Evolutionary conservation across 192 early-diverging fungal species (phyloP).

Genomic region (Mortierella hygrophila): DNA sequence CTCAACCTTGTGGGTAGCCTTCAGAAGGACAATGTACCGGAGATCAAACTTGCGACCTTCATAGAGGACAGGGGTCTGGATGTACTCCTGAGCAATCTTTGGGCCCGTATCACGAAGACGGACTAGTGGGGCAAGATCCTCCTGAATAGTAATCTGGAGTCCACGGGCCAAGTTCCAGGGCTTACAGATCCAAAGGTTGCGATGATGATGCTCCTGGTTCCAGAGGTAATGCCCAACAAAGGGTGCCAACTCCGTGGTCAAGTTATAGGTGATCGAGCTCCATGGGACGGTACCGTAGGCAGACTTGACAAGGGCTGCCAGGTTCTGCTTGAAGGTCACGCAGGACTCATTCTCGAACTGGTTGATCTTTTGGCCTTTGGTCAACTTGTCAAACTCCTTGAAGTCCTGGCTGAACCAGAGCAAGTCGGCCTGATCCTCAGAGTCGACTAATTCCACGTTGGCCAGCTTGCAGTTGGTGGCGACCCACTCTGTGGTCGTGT

Average conservation of each 20-base stretch:
- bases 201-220: conserved; percentile 45
- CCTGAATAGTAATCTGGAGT: conserved; percentile 54
- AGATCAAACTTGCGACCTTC: conserved; percentile 65
- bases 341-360: conserved; percentile 60
- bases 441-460: conserved; percentile 51
- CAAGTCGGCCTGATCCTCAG: conserved; percentile 55
- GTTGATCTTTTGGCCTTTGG: conserved; percentile 56
- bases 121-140: conserved; percentile 56
- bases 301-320: conserved; percentile 55
- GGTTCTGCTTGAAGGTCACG: conserved; percentile 59
- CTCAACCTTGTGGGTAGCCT: conserved; percentile 43
- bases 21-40: conserved; percentile 61
- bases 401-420: conserved; percentile 61
- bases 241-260: conserved; percentile 52
- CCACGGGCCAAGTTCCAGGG: conserved; percentile 62
- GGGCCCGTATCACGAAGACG: conserved; percentile 59
- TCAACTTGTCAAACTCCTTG: conserved; percentile 56
- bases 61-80: conserved; percentile 60
- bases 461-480: conserved; percentile 56
- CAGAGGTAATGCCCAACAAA: conserved; percentile 61
- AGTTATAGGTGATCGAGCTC: conserved; percentile 59
- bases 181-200: conserved; percentile 65
- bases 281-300: conserved; percentile 57
- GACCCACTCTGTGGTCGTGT: conserved; percentile 60
- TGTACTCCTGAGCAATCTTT: conserved; percentile 61